Base-by-base conservation (phyloP, 2,329 filamentous ascomycete genomes). In the Pseudogymnoascus sp. region DNA sequence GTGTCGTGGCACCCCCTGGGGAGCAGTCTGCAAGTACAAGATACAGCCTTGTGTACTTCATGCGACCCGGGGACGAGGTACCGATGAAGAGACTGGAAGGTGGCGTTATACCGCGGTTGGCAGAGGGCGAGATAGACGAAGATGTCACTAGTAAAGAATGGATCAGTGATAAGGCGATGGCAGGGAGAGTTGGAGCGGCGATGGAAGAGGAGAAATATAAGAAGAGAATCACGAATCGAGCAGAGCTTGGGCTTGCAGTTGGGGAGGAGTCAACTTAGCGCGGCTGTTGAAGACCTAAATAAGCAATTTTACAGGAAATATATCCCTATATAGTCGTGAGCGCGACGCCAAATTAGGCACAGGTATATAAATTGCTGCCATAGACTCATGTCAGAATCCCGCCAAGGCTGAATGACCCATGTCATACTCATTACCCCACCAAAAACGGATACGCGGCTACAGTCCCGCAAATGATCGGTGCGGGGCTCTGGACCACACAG, bases 21-120 rank as follows among this genome's bases (percentile, higher is more conserved):
- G 58, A 66, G 13, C 69, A 71, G 58, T 67, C 61, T 1, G 52
- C 27, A 2, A 59, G 65, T 18, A 67, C 63, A 5, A 72, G 82
- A 61, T 80, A 78, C 67, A 82, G 80, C 69, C 65, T 84, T 18
- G 81, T 83, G 8, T 83, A 83, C 67, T 84, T 84, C 69, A 72
- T 75, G 29, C 69, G 82, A 64, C 80, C 80, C 2, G 79, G 77
- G 66, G 76, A 82, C 70, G 72, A 77, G 25, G 76, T 81, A 1
- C 37, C 65, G 9, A 58, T 70, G 62, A 65, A 59, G 36, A 40
- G 66, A n/a, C 36, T 70, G 36, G 62, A 65, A 36, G 65, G 67
- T 9, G 65, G 68, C 25, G 45, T 69, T 12, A 67, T 68, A 10
- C 67, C 68, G 4, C 55, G 60, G 18, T n/a, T 63, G 25, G 29